Conservation (phyloP, 2,329 filamentous ascomycete genomes). For the Paecilomyces fulvus region DNA sequence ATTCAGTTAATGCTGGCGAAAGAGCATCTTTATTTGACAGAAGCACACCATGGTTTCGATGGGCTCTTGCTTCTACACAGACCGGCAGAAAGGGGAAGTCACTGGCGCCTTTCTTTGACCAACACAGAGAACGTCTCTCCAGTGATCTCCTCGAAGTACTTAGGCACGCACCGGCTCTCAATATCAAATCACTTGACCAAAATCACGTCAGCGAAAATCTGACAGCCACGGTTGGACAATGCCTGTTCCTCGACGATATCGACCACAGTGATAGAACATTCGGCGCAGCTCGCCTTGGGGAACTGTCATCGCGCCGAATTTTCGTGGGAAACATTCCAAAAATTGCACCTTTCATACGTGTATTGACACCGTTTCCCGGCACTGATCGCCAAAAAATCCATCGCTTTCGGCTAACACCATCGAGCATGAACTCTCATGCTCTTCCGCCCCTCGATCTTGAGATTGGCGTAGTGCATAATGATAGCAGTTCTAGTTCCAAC, state of each 20-base stretch:
- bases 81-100: conserved; percentile 9
- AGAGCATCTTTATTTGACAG: conserved; percentile 23
- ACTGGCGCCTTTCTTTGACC: conserved; percentile 19
- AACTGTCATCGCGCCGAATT: conserved; percentile 18
- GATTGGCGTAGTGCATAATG: conserved; percentile 7
- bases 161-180: conserved; percentile 6
- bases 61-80: conserved; percentile 22
- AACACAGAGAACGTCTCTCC: conserved; percentile 22
- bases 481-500: conserved; percentile 1
- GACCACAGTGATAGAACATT: conserved; percentile 11
- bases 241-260: conserved; percentile 25
- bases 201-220: conserved; percentile 22
- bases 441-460: conserved; percentile 29
- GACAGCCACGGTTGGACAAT: conserved; percentile 30
- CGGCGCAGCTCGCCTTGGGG: conserved; percentile 23
- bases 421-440: conserved; percentile 11
- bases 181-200: background rate
- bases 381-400: conserved; percentile 11
- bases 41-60: conserved; percentile 29
- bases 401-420: conserved; percentile 27
- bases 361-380: conserved; percentile 12
- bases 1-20: conserved; percentile 14
- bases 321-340: conserved; percentile 28
- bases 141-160: conserved; percentile 24
- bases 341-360: conserved; percentile 22